Conservation (phyloP, 176 grass and related monocot genomes). For the Rhynchospora breviuscula region DNA sequence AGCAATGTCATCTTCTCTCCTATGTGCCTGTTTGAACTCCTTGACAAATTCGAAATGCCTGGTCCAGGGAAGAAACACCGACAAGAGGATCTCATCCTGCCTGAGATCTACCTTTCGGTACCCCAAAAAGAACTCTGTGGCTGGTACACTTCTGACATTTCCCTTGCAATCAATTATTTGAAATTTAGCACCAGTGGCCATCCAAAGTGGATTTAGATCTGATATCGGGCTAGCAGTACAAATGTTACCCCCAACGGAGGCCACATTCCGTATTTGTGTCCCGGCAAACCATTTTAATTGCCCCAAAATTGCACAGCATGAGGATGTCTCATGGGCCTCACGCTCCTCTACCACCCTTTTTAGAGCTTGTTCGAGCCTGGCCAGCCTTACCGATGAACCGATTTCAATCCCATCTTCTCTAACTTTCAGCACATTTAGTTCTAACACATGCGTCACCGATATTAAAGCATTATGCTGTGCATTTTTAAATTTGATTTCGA, state of each 20-base stretch:
- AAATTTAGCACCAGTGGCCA: slow-evolving; percentile 66
- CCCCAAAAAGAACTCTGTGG: slow-evolving; percentile 85
- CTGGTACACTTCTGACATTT: slow-evolving; percentile 54
- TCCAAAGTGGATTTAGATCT: slow-evolving; percentile 98
- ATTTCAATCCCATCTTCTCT: slow-evolving; percentile 81
- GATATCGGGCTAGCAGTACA: slow-evolving; percentile 99
- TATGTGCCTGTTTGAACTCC: slow-evolving; percentile 97
- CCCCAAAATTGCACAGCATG: slow-evolving; percentile 65
- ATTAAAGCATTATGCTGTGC: slow-evolving; percentile 62
- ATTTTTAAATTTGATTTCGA: slow-evolving; percentile 94
- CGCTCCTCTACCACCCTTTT: slow-evolving; percentile 46
- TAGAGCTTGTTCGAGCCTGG: slow-evolving; percentile 64
- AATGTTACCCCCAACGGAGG: slow-evolving; percentile 96
- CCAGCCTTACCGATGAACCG: slow-evolving; percentile 78
- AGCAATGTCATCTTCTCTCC: slow-evolving; percentile 98
- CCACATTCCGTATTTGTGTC: slow-evolving; percentile 91
- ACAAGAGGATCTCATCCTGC: slow-evolving; percentile 71
- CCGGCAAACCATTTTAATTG: slow-evolving; percentile 99
- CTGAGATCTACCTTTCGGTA: slow-evolving; percentile 83
- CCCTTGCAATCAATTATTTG: slow-evolving; percentile 56
- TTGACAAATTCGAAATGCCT: slow-evolving; percentile 78
- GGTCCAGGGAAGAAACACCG: slow-evolving; percentile 79
- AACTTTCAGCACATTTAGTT: slow-evolving; percentile 56
- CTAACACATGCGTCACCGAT: slow-evolving; percentile 72
- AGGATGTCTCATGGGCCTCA: slow-evolving; percentile 49